phyloP scores from a whole-genome alignment of 108 stramenopile genomes.

The Licmophora abbreviata region DNA sequence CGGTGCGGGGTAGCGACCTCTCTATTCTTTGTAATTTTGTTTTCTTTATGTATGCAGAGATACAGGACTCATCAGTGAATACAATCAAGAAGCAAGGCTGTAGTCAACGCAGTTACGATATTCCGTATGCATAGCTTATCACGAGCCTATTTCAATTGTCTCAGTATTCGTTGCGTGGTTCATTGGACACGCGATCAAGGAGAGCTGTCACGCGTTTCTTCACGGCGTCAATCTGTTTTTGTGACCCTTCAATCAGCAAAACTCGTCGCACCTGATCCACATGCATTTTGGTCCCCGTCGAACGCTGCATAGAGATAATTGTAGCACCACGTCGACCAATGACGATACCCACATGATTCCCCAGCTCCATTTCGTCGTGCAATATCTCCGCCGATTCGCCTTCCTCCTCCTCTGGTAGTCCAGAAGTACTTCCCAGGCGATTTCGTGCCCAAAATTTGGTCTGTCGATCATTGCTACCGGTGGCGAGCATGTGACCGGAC shows the following conservation, averaged over 20 bases:
- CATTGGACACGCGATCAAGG: slow-evolving; percentile 66
- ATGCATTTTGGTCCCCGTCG: slow-evolving; percentile 86
- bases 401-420: slow-evolving; percentile 52
- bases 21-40: no score
- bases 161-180: slow-evolving; percentile 6
- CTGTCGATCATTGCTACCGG: slow-evolving; percentile 86
- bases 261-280: slow-evolving; percentile 80
- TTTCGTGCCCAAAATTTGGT: slow-evolving; percentile 93
- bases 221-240: slow-evolving; percentile 72
- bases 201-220: slow-evolving; percentile 75
- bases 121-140: no score
- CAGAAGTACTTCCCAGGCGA: slow-evolving; percentile 71
- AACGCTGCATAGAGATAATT: slow-evolving; percentile 84
- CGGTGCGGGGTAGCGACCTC: no score
- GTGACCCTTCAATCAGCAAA: slow-evolving; percentile 83
- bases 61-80: no score
- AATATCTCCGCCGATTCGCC: slow-evolving; percentile 41
- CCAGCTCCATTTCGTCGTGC: slow-evolving; percentile 79
- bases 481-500: slow-evolving; percentile 86
- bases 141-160: background rate
- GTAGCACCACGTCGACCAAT: slow-evolving; percentile 84
- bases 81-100: no score
- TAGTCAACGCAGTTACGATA: no score
- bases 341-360: slow-evolving; percentile 88
- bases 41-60: no score